Evolutionary conservation across 2,329 filamentous ascomycete genomes (phyloP), one percentile per base, ranked within the genome.

Genomic region (Leptographium lundbergii): DNA sequence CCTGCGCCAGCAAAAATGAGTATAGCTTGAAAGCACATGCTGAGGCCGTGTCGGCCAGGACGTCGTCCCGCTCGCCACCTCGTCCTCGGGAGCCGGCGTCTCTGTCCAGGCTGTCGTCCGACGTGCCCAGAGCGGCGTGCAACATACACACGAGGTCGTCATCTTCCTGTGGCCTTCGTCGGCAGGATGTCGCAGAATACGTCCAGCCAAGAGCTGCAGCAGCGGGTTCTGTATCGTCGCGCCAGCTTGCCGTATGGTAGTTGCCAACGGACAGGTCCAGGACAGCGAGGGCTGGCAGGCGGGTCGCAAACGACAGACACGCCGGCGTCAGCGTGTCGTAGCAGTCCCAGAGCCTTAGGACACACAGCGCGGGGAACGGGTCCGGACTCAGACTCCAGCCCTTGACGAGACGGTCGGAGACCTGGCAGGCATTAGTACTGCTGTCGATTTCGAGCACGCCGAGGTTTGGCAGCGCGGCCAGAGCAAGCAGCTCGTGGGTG

Each of bases 321-420:
- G 68, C 63, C 6, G 67, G 63, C 0, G 76, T 75, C 0, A 72
- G 74, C 17, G 7, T 14, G 17, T 57, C 47, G 22, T 29, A 2
- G 47, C 54, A 50, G 10, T 59, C 54, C 57, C 55, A 58, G 3
- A 81, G 72, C 32, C 73, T 71, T 50, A 81, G 65, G 19, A 80
- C 66, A 5, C 77, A 71, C 50, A 81, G 69, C 4, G 73, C 52
- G 0, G 77, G 77, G 42, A 81, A 81, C 0, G 76, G 70, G 10
- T 70, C 64, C 0, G 68, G 62, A 42, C 68, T 67, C 24, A 73
- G 69, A 0, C 72, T 70, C 77, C 77, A 81, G 25, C 73, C 73
- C 39, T 73, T 70, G 24, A 81, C 59, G 3, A 81, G 68, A 7
- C 74, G 69, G 62, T 81, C 77, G 47, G 17, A 19, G 42, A 17